phyloP scores from a whole-genome alignment of 768 basidiomycete genomes.

The Lentinula boryana region DNA sequence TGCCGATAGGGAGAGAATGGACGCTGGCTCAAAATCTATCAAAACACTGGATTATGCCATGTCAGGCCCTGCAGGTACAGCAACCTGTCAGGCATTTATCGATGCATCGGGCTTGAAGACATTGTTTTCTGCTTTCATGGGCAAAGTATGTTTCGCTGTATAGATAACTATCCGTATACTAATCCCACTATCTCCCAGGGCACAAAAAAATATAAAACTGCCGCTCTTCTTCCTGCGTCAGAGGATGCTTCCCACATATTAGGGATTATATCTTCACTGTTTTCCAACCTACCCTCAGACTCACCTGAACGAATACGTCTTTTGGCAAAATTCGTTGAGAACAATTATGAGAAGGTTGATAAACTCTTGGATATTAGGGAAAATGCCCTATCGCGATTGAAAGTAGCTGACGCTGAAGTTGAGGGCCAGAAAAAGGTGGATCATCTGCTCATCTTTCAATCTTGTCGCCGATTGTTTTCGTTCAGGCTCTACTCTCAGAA shows the following conservation, averaged over 20 bases:
- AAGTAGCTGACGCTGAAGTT: constrained; percentile 59
- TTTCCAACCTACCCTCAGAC: constrained; percentile 83
- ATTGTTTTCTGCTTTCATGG: constrained; percentile 89
- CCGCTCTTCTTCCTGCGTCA: constrained; percentile 42
- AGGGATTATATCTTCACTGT: constrained; percentile 81
- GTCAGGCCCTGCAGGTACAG: constrained; percentile 65
- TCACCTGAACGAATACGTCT: constrained; percentile 75
- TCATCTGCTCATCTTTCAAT: neutral
- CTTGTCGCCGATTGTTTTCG: neutral
- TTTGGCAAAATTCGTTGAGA: constrained; percentile 91
- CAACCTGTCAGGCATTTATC: constrained; percentile 78
- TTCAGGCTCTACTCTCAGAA: constrained; percentile 47
- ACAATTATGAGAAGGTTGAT: constrained; percentile 90
- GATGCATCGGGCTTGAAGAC: constrained; percentile 86
- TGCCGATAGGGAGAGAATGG: constrained; percentile 67
- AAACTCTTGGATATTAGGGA: constrained; percentile 87
- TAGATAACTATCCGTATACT: constrained; percentile 5
- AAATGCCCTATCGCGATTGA: constrained; percentile 54
- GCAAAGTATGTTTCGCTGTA: constrained; percentile 57
- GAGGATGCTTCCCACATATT: constrained; percentile 88
- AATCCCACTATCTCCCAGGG: constrained; percentile 21
- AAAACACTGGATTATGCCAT: constrained; percentile 90
- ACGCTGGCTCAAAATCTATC: constrained; percentile 78
- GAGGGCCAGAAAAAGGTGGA: constrained; percentile 60
- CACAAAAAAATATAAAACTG: constrained; percentile 60